phyloP scores from a whole-genome alignment of 176 grass and related monocot genomes.

The Oryza australiensis region DNA sequence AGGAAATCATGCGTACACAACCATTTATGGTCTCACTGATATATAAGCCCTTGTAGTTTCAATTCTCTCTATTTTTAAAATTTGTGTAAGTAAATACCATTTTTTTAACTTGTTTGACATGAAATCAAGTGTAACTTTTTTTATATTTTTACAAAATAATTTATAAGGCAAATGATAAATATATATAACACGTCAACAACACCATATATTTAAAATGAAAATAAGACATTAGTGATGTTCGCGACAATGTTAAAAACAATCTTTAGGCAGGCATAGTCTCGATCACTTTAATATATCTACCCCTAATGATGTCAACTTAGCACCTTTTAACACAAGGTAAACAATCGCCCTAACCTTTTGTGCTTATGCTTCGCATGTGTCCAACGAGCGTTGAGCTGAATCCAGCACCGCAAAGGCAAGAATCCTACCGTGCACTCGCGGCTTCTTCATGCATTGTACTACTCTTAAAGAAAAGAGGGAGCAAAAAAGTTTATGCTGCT shows the following conservation, averaged over 20 bases:
- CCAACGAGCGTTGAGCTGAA: constrained; percentile 26
- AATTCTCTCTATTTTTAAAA: too few species aligned
- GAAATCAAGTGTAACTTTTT: too few species aligned
- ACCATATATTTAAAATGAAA: too few species aligned
- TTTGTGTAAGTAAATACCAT: too few species aligned
- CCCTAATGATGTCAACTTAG: constrained; percentile 41
- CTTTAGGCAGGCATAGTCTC: background rate
- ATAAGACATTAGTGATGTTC: too few species aligned
- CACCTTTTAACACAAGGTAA: constrained; percentile 24
- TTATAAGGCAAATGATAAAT: too few species aligned
- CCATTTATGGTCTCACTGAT: background rate
- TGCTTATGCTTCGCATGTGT: constrained; percentile 32
- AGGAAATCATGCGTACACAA: background rate
- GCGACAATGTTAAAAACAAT: background rate
- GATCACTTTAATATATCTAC: background rate
- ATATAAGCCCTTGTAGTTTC: background rate
- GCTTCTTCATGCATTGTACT: constrained; percentile 16
- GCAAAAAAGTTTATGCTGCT: constrained; percentile 21
- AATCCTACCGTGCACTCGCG: constrained; percentile 34
- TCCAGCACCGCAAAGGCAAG: constrained; percentile 30
- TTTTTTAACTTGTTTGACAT: too few species aligned
- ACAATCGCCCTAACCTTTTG: constrained; percentile 21
- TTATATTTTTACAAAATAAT: too few species aligned
- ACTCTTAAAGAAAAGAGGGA: background rate
- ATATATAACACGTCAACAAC: too few species aligned